Conservation (phyloP, 805 yeast species). For the Ogataea dorogensis region DNA sequence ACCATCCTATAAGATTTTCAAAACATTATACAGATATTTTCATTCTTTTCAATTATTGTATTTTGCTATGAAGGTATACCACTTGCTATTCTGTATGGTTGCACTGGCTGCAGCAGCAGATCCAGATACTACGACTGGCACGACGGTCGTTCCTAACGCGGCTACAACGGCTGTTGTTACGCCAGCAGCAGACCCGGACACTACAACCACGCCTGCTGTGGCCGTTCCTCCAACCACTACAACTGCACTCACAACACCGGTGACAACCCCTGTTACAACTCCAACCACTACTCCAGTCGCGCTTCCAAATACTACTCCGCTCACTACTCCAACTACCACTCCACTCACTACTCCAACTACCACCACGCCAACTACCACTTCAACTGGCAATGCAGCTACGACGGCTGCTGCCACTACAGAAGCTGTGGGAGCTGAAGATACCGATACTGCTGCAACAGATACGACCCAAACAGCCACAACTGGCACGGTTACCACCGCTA, state of each 20-base stretch:
- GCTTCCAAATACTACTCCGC: conserved; percentile 5
- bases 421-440: conserved; percentile 26
- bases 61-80: conserved; percentile 16
- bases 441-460: conserved; percentile 11
- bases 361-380: conserved; percentile 4
- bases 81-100: conserved; percentile 9
- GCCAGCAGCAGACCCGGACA: conserved; percentile 2
- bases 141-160: conserved; percentile 13
- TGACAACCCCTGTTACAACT: conserved; percentile 10
- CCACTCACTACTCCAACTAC: conserved; percentile 15
- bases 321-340: conserved; percentile 10
- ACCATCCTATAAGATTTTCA: no score
- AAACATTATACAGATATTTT: no score
- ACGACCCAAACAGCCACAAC: not conserved
- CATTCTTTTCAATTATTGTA: no score
- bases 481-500: conserved; percentile 1
- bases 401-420: conserved; percentile 26
- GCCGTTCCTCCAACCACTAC: conserved; percentile 2
- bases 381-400: conserved; percentile 12
- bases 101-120: conserved; percentile 15
- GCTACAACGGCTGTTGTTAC: conserved; percentile 18
- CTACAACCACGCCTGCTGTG: no score
- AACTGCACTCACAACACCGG: conserved; percentile 2
- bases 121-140: conserved; percentile 15
- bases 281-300: conserved; percentile 7